These are phyloP conservation scores for Asparagopsis taxiformis DNA, from an alignment of 31 red algal species.

Conservation along the genomic window DNA sequence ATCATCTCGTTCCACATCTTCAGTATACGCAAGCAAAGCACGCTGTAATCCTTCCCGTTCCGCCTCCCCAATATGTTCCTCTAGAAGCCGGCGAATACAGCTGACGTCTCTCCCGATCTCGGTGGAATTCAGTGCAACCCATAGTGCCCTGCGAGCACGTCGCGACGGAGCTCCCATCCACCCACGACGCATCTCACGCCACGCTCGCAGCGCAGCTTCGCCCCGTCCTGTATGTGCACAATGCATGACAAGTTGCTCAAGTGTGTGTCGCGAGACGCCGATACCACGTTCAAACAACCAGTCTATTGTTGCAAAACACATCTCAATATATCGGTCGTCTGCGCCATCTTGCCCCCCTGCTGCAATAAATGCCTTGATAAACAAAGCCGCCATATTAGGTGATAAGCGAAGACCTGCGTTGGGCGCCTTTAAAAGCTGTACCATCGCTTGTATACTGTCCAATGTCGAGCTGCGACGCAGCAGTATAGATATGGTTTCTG, in stretches of 20 bases:
- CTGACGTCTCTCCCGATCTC: background rate
- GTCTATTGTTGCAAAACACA: slow-evolving; percentile 34
- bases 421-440: background rate
- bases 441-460: slow-evolving; percentile 18
- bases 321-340: background rate
- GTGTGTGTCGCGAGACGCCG: slow-evolving; percentile 5
- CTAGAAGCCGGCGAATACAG: no score
- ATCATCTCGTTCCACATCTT: background rate
- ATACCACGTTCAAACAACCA: slow-evolving; percentile 43
- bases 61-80: background rate
- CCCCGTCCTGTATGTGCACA: slow-evolving; percentile 18
- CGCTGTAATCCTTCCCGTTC: background rate
- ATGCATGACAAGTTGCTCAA: slow-evolving; percentile 35
- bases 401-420: no score
- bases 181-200: slow-evolving; percentile 56
- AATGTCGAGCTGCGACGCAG: slow-evolving; percentile 2
- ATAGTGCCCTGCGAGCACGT: background rate
- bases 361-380: background rate
- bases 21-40: background rate
- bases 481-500: slow-evolving; percentile 34
- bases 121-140: slow-evolving; percentile 2
- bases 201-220: slow-evolving; percentile 47
- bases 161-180: slow-evolving; percentile 32
- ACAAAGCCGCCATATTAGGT: background rate
- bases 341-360: background rate